These are phyloP conservation scores for Trichoderma koningiopsis DNA, from an alignment of 2,329 filamentous ascomycete species.

Conservation along the genomic window DNA sequence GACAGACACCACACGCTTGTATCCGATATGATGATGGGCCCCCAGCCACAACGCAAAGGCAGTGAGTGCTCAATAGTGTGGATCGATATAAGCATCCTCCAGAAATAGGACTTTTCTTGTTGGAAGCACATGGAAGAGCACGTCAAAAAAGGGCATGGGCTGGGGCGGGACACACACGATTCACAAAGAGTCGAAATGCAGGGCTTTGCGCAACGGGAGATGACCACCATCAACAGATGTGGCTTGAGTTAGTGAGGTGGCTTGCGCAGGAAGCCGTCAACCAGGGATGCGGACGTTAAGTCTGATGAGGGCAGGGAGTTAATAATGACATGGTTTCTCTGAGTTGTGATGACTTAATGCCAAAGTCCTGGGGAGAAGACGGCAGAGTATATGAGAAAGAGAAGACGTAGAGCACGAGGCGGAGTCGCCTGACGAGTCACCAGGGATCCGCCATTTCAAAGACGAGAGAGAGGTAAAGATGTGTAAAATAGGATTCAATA, in stretches of 20 bases:
- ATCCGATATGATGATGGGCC: slow-evolving; percentile 11
- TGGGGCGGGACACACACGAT: slow-evolving; percentile 23
- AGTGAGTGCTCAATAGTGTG: background rate
- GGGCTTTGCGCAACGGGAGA: background rate
- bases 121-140: slow-evolving; percentile 24
- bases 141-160: slow-evolving; percentile 17
- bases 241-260: slow-evolving; percentile 24
- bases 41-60: slow-evolving; percentile 15
- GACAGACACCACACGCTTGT: slow-evolving; percentile 21
- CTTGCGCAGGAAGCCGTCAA: slow-evolving; percentile 21
- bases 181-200: background rate
- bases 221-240: slow-evolving; percentile 23
- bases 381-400: background rate
- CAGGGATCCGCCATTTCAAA: slow-evolving; percentile 1
- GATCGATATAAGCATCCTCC: slow-evolving; percentile 4
- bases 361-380: slow-evolving; percentile 5
- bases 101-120: slow-evolving; percentile 25
- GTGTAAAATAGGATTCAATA: background rate
- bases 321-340: background rate
- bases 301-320: background rate
- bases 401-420: slow-evolving; percentile 25
- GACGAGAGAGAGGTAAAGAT: background rate
- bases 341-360: background rate
- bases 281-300: background rate
- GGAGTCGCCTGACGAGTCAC: slow-evolving; percentile 26